Conservation (phyloP, 192 early-diverging fungal species). For the Backusella australiensis region DNA sequence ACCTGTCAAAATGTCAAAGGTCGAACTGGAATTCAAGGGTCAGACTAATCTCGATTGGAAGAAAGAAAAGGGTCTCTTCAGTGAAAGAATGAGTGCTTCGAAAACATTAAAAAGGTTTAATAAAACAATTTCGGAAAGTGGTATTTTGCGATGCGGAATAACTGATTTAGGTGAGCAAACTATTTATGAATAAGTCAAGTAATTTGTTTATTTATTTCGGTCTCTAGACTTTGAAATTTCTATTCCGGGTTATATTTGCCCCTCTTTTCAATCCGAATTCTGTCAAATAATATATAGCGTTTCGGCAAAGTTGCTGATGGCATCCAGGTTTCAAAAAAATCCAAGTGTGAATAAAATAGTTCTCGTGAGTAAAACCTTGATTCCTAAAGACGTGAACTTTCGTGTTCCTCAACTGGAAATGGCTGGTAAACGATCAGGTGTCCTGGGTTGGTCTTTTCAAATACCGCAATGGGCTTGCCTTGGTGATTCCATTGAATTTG, state of each 20-base stretch:
- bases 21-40: conserved; percentile 34
- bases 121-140: conserved; percentile 23
- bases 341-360: conserved; percentile 8
- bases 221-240: conserved; percentile 28
- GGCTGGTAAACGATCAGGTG: conserved; percentile 20
- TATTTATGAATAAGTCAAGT: neutral
- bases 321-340: conserved; percentile 24
- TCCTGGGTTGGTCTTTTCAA: conserved; percentile 26
- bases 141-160: conserved; percentile 23
- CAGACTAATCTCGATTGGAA: conserved; percentile 23
- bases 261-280: conserved; percentile 20
- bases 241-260: conserved; percentile 29
- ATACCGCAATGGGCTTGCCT: conserved; percentile 31
- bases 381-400: conserved; percentile 31
- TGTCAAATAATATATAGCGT: conserved; percentile 17
- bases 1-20: conserved; percentile 17
- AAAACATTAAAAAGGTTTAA: conserved; percentile 22
- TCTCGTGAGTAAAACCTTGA: conserved; percentile 20
- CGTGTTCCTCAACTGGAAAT: conserved; percentile 22
- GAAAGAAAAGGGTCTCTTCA: conserved; percentile 14
- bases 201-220: neutral
- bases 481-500: conserved; percentile 20
- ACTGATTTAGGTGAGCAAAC: conserved; percentile 21
- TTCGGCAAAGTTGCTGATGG: conserved; percentile 18
- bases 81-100: conserved; percentile 17